Percentiles rank a stretch among this genome's conserved stretches.
These are phyloP conservation scores for Chlamydomonas reinhardtii DNA, from an alignment of 163 green algal genomes.

Conservation along the genomic window DNA sequence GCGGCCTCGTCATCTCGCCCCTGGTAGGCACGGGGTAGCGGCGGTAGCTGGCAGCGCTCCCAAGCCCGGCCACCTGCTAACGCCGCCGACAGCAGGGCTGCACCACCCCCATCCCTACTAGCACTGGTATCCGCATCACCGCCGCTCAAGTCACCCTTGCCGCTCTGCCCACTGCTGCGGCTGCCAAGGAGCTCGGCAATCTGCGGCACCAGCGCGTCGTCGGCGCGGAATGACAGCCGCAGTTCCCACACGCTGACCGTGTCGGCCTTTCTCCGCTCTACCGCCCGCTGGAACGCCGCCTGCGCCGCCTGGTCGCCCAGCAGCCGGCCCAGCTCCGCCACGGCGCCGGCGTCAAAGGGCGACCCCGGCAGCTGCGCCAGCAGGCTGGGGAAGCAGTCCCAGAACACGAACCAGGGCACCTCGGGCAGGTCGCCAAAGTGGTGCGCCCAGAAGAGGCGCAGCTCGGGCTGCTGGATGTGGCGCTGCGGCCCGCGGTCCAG, in stretches of 20 bases:
- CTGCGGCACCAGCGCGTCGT: slow-evolving; percentile 5
- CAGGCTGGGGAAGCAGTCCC: neutral
- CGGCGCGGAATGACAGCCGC: neutral
- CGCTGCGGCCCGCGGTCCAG: neutral
- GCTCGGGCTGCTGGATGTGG: neutral
- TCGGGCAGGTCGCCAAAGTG: neutral
- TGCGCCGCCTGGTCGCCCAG: neutral
- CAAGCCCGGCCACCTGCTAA: too few species aligned
- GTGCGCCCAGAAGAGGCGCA: neutral
- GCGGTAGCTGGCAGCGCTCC: slow-evolving; percentile 19
- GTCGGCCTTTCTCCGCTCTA: neutral
- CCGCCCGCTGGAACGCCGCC: neutral
- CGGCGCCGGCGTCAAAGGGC: neutral
- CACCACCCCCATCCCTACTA: neutral
- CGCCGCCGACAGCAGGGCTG: neutral
- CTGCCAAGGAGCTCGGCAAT: neutral
- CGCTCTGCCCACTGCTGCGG: neutral
- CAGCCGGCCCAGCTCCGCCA: neutral
- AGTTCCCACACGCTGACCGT: slow-evolving; percentile 32
- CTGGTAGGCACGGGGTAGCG: neutral
- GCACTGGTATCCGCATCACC: neutral
- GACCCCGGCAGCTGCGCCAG: too few species aligned
- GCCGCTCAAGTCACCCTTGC: neutral
- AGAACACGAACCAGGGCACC: slow-evolving; percentile 1
- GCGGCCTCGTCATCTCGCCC: slow-evolving; percentile 8